A percentile compares a stretch with the other conserved stretches of the same genome.
These are phyloP conservation scores for Neurospora africana DNA, from an alignment of 495 filamentous ascomycete genomes.

Conservation along the genomic window DNA sequence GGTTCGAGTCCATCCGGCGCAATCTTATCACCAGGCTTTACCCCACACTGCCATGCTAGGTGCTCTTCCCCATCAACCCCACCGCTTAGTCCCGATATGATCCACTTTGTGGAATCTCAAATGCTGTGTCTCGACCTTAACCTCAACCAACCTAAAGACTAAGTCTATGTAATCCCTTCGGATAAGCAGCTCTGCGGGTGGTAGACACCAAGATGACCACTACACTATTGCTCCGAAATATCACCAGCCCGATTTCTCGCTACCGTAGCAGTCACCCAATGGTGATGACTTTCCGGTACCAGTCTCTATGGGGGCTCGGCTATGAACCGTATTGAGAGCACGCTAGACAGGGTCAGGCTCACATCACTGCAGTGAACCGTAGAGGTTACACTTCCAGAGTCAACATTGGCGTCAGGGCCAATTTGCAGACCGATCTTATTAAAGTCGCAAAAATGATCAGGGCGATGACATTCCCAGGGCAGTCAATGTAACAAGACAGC, in stretches of 20 bases:
- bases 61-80: background rate
- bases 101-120: background rate
- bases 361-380: background rate
- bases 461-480: background rate
- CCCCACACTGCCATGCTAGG: background rate
- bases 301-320: background rate
- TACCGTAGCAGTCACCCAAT: background rate
- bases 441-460: background rate
- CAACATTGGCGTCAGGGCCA: background rate
- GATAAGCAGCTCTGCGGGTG: background rate
- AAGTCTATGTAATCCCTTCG: background rate
- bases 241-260: background rate
- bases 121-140: background rate
- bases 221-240: background rate
- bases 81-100: background rate
- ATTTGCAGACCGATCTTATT: background rate
- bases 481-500: background rate
- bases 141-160: background rate
- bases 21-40: background rate
- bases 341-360: background rate
- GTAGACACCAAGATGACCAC: background rate
- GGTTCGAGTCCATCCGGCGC: background rate
- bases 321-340: background rate
- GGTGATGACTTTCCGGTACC: background rate
- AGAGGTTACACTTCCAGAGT: background rate